These are phyloP conservation scores for Aspergillus thermomutatus DNA, from an alignment of 2,329 filamentous ascomycete species.

Conservation along the genomic window DNA sequence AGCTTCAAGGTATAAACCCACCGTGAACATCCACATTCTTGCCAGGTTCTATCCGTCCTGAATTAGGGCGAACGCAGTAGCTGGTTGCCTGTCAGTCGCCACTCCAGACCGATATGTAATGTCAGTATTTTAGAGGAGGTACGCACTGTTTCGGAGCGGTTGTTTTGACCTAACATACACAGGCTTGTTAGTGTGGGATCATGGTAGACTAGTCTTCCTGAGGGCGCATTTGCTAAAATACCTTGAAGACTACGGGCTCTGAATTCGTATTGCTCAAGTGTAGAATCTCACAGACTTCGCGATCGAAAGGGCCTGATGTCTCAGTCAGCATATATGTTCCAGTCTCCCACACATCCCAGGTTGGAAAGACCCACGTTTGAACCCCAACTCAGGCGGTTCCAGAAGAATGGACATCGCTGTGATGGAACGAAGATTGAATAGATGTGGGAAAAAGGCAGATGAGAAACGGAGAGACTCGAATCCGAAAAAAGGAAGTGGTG, in stretches of 20 bases:
- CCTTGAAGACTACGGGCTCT: slow-evolving; percentile 64
- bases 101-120: background rate
- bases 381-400: slow-evolving; percentile 85
- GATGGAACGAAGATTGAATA: slow-evolving; percentile 12
- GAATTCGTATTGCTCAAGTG: slow-evolving; percentile 57
- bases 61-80: slow-evolving; percentile 97
- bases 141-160: slow-evolving; percentile 97
- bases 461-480: slow-evolving; percentile 6
- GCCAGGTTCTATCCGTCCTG: slow-evolving; percentile 88
- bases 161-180: slow-evolving; percentile 77
- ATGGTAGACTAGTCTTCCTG: slow-evolving; percentile 8
- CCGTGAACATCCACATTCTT: slow-evolving; percentile 89
- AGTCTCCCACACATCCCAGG: slow-evolving; percentile 7
- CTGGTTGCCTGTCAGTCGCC: slow-evolving; percentile 47
- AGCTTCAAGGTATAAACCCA: slow-evolving; percentile 40
- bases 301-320: slow-evolving; percentile 57
- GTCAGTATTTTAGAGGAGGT: slow-evolving; percentile 12
- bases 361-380: slow-evolving; percentile 63
- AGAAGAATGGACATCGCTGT: slow-evolving; percentile 88
- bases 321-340: slow-evolving; percentile 21
- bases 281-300: slow-evolving; percentile 61
- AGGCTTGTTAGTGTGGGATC: slow-evolving; percentile 23
- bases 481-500: slow-evolving; percentile 5
- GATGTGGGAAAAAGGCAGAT: slow-evolving; percentile 9
- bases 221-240: slow-evolving; percentile 29